phyloP scores from a whole-genome alignment of 805 yeast genomes.

The Starmera quercuum region DNA sequence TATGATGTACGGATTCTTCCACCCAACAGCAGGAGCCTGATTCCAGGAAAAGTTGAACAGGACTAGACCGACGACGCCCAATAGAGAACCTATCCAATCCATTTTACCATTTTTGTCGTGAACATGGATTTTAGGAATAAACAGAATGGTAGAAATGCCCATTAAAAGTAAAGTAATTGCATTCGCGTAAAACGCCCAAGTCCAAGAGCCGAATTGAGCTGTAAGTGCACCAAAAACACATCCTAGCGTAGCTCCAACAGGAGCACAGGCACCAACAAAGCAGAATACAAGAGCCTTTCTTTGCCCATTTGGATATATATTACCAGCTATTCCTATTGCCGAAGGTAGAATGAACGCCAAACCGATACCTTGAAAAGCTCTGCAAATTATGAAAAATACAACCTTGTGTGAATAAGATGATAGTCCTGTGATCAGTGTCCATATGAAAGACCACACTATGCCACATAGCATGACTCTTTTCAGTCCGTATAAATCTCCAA shows the following conservation, averaged over 20 bases:
- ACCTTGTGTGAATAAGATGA: constrained; percentile 41
- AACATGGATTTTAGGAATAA: constrained; percentile 24
- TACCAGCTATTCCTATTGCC: constrained; percentile 48
- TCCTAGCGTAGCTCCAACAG: constrained; percentile 51
- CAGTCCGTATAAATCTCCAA: constrained; percentile 69
- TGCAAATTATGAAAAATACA: constrained; percentile 40
- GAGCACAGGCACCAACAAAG: constrained; percentile 51
- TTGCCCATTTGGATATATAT: constrained; percentile 35
- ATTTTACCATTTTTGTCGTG: constrained; percentile 20
- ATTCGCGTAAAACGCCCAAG: constrained; percentile 41
- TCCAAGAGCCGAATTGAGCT: constrained; percentile 37
- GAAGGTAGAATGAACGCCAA: constrained; percentile 51
- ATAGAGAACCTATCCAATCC: constrained; percentile 45
- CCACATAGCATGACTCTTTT: constrained; percentile 48
- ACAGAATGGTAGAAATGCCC: constrained; percentile 21
- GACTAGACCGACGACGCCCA: constrained; percentile 55
- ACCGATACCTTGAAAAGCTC: constrained; percentile 61
- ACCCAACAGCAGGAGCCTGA: constrained; percentile 69
- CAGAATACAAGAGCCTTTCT: constrained; percentile 48
- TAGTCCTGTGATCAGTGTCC: constrained; percentile 57
- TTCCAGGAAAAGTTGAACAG: constrained; percentile 65
- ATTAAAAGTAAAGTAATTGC: constrained; percentile 26
- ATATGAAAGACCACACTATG: constrained; percentile 43
- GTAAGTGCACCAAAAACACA: constrained; percentile 43
- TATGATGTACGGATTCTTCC: constrained; percentile 53